Evolutionary conservation across 1,139 yeast species (phyloP).

Genomic region (Candida tetrigidarum): DNA sequence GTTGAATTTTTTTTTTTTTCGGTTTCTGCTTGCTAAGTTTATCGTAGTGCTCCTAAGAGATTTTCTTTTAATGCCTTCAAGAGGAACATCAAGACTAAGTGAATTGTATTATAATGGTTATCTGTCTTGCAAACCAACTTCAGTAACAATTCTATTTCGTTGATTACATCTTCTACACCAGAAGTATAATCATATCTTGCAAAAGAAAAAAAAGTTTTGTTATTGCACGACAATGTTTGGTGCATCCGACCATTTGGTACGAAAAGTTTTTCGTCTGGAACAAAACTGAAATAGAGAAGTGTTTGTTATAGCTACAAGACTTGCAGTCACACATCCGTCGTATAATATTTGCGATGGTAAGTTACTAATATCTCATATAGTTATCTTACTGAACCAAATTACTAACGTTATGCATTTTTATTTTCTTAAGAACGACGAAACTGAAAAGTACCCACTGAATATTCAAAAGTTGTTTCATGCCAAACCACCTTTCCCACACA

Average conservation of each 20-base stretch:
- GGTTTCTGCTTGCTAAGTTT: too few species aligned
- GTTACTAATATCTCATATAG: neutral
- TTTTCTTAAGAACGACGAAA: conserved; percentile 22
- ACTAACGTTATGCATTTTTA: conserved; percentile 17
- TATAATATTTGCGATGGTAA: conserved; percentile 5
- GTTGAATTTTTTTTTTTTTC: neutral
- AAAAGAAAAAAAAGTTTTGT: too few species aligned
- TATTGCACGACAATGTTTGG: neutral
- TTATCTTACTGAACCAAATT: neutral
- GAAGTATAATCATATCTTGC: too few species aligned
- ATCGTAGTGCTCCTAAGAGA: neutral
- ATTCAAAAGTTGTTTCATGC: conserved; percentile 72
- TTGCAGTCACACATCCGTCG: neutral
- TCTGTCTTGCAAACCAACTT: too few species aligned
- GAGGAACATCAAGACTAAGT: too few species aligned
- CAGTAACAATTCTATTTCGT: too few species aligned
- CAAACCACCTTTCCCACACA: conserved; percentile 63
- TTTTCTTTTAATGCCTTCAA: too few species aligned
- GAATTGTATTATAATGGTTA: too few species aligned
- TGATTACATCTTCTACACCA: neutral
- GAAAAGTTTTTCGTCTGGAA: neutral
- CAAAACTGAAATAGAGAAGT: neutral
- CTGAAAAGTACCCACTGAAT: conserved; percentile 62
- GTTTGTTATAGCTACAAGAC: neutral
- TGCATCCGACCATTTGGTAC: neutral